Evolutionary conservation across 2,329 filamentous ascomycete genomes (phyloP).

Genomic region (Lizonia empirigonia): DNA sequence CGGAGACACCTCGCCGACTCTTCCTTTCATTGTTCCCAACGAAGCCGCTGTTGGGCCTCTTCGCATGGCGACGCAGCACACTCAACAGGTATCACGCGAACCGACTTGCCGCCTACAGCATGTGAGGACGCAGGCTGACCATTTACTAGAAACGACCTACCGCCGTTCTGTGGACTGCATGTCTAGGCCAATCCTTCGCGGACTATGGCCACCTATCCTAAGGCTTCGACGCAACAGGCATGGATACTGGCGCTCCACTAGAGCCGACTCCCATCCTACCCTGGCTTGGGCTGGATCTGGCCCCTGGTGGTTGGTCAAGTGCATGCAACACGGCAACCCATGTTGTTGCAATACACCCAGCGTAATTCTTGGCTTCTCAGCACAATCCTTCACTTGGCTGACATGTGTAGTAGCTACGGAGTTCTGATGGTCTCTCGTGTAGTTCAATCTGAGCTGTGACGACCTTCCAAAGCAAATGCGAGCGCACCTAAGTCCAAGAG

Average conservation of each 20-base stretch:
- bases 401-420: conserved; percentile 20
- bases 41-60: conserved; percentile 1
- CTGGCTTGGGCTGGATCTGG: conserved; percentile 25
- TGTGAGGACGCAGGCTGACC: not conserved
- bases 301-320: conserved; percentile 29
- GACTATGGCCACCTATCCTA: conserved; percentile 6
- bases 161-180: conserved; percentile 1
- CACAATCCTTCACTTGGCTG: conserved; percentile 21
- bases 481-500: not conserved
- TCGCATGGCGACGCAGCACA: conserved; percentile 4
- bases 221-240: not conserved
- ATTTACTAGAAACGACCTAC: conserved; percentile 5
- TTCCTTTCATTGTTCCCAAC: conserved; percentile 7
- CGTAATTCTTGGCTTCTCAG: conserved; percentile 24
- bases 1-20: not conserved
- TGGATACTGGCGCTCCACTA: conserved; percentile 23
- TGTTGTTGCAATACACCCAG: conserved; percentile 21
- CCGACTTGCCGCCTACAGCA: not conserved
- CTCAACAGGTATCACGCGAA: not conserved
- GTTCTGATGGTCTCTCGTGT: not conserved
- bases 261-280: conserved; percentile 24
- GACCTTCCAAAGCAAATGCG: not conserved
- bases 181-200: conserved; percentile 5
- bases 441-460: not conserved
- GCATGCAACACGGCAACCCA: conserved; percentile 23